Conservation (phyloP, 495 filamentous ascomycete species). For the Melanomma pulvis-pyrius region DNA sequence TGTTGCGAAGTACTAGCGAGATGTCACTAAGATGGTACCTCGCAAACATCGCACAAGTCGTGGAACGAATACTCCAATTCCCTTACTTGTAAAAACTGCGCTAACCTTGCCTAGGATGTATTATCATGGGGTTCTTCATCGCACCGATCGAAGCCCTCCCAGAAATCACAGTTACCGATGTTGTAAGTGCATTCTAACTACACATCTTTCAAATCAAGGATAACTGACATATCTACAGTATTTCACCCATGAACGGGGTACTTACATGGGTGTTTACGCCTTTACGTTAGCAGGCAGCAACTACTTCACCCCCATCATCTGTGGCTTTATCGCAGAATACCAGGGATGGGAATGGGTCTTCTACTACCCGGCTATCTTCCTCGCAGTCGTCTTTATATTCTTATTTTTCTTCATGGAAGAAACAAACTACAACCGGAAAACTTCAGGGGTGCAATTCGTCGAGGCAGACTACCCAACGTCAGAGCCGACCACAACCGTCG, state of each 20-base stretch:
- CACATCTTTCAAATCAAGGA: not conserved
- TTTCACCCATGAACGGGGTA: conserved; percentile 67
- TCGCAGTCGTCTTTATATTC: conserved; percentile 57
- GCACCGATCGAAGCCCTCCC: conserved; percentile 60
- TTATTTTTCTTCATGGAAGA: conserved; percentile 73
- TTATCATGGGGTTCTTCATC: conserved; percentile 65
- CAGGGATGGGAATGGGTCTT: conserved; percentile 66
- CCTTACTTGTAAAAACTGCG: too few species aligned
- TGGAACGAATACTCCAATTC: too few species aligned
- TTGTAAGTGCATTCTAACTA: not conserved
- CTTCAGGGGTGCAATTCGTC: not conserved
- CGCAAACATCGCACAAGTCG: too few species aligned
- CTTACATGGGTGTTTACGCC: conserved; percentile 66
- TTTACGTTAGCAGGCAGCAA: conserved; percentile 65
- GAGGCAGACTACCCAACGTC: not conserved
- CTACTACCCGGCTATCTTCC: conserved; percentile 67
- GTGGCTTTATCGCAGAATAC: conserved; percentile 67
- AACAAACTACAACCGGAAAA: conserved; percentile 59
- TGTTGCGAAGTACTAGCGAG: too few species aligned
- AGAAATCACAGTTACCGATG: not conserved
- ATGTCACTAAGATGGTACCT: too few species aligned
- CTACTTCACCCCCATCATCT: conserved; percentile 66
- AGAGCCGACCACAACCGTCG: not conserved
- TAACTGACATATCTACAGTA: conserved; percentile 41
- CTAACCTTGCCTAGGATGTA: too few species aligned